A percentile compares a stretch with the other conserved stretches of the same genome.
Conservation (phyloP, 768 basidiomycete genomes). For the Psilocybe azurescens region DNA sequence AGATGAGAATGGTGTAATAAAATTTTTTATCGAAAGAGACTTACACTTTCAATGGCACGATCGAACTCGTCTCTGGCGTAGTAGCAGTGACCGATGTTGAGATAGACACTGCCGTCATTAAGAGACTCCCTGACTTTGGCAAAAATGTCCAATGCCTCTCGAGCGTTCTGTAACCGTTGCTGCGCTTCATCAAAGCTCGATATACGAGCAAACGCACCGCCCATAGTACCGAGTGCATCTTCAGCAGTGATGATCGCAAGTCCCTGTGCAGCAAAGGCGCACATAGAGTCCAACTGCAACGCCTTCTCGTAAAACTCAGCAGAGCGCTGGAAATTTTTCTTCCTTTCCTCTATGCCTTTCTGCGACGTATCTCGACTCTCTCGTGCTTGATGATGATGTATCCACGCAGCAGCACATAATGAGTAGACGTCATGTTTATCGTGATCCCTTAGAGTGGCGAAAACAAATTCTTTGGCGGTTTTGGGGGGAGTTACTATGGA, state of each 20-base stretch:
- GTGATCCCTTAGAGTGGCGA: constrained; percentile 82
- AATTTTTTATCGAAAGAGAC: constrained; percentile 28
- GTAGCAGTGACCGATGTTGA: constrained; percentile 97
- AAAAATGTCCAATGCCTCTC: constrained; percentile 89
- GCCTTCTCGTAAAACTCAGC: constrained; percentile 96
- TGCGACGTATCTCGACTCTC: constrained; percentile 75
- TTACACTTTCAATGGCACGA: constrained; percentile 92
- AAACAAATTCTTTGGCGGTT: constrained; percentile 89
- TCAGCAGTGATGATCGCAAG: constrained; percentile 94
- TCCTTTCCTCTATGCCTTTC: constrained; percentile 70
- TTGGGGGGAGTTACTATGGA: constrained; percentile 75
- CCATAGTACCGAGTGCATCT: constrained; percentile 77
- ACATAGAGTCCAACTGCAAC: constrained; percentile 78
- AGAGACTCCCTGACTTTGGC: constrained; percentile 90
- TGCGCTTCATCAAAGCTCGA: constrained; percentile 65
- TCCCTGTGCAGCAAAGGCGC: constrained; percentile 94
- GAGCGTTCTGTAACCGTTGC: constrained; percentile 71
- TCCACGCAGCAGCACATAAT: constrained; percentile 87
- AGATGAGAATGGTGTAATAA: background rate
- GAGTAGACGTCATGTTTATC: constrained; percentile 91
- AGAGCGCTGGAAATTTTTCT: constrained; percentile 76
- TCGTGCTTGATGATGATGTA: constrained; percentile 84
- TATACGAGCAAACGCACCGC: constrained; percentile 52
- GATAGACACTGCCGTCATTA: constrained; percentile 82
- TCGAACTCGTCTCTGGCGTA: constrained; percentile 94